Evolutionary conservation across 2,329 filamentous ascomycete genomes (phyloP).

Genomic region (Monilinia vaccinii-corymbosi): DNA sequence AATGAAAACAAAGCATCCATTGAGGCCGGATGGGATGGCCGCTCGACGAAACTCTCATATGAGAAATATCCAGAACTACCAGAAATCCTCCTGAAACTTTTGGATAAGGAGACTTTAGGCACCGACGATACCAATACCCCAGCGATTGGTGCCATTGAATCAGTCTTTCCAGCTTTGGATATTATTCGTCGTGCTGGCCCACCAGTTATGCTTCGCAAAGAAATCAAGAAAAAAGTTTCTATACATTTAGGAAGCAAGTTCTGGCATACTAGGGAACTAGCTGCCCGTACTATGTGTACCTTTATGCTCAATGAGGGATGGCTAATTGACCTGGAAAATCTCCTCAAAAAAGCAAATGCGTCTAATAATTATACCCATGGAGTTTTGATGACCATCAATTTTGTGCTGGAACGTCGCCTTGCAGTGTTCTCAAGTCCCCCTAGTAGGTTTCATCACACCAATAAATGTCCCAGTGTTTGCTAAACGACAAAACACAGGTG

Average conservation of each 20-base stretch:
- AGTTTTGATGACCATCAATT: constrained; percentile 45
- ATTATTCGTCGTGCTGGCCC: constrained; percentile 65
- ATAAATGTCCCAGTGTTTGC: background rate
- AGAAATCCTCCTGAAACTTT: constrained; percentile 51
- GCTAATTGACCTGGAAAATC: constrained; percentile 33
- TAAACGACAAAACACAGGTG: background rate
- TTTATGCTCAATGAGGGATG: constrained; percentile 47
- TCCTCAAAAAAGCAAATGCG: constrained; percentile 22
- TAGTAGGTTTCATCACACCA: constrained; percentile 30
- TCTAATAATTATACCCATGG: constrained; percentile 50
- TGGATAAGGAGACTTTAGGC: constrained; percentile 33
- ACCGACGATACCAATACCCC: constrained; percentile 5
- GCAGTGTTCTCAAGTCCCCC: constrained; percentile 37
- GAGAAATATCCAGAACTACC: constrained; percentile 59
- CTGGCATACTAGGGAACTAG: constrained; percentile 77
- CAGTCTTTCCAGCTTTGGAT: constrained; percentile 75
- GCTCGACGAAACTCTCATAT: constrained; percentile 57
- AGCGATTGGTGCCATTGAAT: constrained; percentile 47
- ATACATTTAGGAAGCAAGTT: constrained; percentile 58
- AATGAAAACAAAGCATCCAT: constrained; percentile 58
- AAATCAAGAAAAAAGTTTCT: constrained; percentile 49
- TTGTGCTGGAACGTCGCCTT: constrained; percentile 44
- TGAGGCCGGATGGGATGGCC: constrained; percentile 55
- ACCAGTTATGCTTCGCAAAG: constrained; percentile 44
- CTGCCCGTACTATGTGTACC: constrained; percentile 61